Evolutionary conservation across 192 early-diverging fungal species (phyloP).

Genomic region (Spizellomyces sp.): DNA sequence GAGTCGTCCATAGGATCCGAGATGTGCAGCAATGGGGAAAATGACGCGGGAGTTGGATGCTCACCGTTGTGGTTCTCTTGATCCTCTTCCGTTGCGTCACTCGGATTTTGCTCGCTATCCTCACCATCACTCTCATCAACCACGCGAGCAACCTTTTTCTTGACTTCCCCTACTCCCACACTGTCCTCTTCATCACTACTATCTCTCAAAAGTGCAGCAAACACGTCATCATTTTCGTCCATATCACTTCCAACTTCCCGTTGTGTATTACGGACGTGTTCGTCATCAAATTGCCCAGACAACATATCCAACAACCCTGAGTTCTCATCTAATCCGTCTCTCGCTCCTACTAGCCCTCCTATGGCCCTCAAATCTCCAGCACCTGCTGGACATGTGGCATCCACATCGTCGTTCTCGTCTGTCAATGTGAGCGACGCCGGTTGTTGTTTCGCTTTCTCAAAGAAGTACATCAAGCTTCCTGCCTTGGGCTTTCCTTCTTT

Average conservation of each 20-base stretch:
- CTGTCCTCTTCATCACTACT: slow-evolving; percentile 16
- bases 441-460: no score
- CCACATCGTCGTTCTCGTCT: no score
- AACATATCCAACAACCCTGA: slow-evolving; percentile 3
- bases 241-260: not conserved
- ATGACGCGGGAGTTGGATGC: not conserved
- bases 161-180: not conserved
- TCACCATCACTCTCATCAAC: slow-evolving; percentile 11
- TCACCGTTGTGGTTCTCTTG: slow-evolving; percentile 1
- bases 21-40: not conserved
- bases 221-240: slow-evolving; percentile 9
- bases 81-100: not conserved
- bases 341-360: no score
- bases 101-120: not conserved
- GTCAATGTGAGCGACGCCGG: no score
- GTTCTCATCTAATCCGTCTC: slow-evolving; percentile 3
- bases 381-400: no score
- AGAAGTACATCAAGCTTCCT: no score
- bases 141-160: not conserved
- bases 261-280: not conserved
- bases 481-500: not conserved
- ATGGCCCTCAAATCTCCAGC: no score
- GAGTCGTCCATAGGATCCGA: not conserved
- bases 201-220: slow-evolving; percentile 19
- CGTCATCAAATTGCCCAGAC: not conserved